Evolutionary conservation across 2,329 filamentous ascomycete species (phyloP).

Genomic region (Cladophialophora exuberans): DNA sequence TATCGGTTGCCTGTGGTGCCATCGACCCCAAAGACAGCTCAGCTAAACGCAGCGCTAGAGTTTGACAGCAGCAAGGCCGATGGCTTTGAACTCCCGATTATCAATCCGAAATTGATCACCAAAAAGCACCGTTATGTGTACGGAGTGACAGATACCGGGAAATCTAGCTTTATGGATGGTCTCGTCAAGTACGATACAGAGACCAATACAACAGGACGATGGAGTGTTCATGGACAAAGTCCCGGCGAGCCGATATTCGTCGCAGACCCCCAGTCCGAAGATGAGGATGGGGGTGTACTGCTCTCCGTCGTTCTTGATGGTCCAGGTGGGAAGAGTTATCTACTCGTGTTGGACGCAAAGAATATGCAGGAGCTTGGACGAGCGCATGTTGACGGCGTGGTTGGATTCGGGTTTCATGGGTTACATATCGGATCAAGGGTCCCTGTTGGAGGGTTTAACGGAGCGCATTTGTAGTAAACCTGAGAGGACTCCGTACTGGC

Average conservation of each 20-base stretch:
- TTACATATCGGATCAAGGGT: conserved; percentile 18
- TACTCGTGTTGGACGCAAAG: conserved; percentile 56
- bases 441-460: conserved; percentile 12
- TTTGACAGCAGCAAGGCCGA: conserved; percentile 19
- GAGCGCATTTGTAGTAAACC: conserved; percentile 23
- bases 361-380: conserved; percentile 54
- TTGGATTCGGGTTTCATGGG: conserved; percentile 61
- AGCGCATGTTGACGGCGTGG: conserved; percentile 52
- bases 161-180: conserved; percentile 55
- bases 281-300: conserved; percentile 58
- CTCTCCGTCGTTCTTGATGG: conserved; percentile 59
- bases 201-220: conserved; percentile 45
- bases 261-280: conserved; percentile 41
- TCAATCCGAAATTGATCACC: conserved; percentile 52
- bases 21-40: conserved; percentile 15
- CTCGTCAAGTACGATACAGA: conserved; percentile 57
- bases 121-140: conserved; percentile 56
- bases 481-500: too few species aligned
- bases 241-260: conserved; percentile 61
- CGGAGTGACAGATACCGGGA: conserved; percentile 48
- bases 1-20: conserved; percentile 44
- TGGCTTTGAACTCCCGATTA: conserved; percentile 52
- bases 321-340: conserved; percentile 52
- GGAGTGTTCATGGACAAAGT: conserved; percentile 54
- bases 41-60: conserved; percentile 29